These are phyloP conservation scores for Nissolia schottii DNA, from an alignment of 306 rosid genomes.

Conservation along the genomic window DNA sequence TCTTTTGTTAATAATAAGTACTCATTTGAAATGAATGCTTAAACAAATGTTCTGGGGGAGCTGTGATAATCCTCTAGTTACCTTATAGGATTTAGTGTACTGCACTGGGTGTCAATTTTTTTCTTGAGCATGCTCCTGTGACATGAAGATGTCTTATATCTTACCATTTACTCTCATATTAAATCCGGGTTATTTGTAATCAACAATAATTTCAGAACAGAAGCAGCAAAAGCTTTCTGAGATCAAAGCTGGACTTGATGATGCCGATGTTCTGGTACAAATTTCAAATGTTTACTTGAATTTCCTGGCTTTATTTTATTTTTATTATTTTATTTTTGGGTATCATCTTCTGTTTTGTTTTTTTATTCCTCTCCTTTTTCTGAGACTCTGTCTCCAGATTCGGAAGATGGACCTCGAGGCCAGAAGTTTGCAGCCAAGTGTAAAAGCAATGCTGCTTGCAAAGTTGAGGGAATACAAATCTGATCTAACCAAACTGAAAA, in stretches of 20 bases:
- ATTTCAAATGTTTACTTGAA: background rate
- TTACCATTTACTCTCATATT: background rate
- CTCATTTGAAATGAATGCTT: background rate
- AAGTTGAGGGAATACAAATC: conserved; percentile 88
- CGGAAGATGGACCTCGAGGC: conserved; percentile 94
- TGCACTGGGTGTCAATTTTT: conserved; percentile 6
- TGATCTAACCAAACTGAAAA: conserved; percentile 72
- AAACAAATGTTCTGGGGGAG: background rate
- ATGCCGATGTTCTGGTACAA: conserved; percentile 73
- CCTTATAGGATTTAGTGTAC: background rate
- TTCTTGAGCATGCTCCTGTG: conserved; percentile 9
- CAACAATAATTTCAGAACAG: conserved; percentile 51
- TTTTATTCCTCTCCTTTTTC: background rate
- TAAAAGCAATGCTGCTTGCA: conserved; percentile 74
- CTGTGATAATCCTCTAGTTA: background rate
- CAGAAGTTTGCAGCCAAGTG: conserved; percentile 81
- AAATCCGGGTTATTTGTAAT: background rate
- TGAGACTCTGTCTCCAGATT: conserved; percentile 42
- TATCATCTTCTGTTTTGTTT: background rate
- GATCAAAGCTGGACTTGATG: conserved; percentile 70
- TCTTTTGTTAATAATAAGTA: background rate
- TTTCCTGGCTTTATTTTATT: background rate
- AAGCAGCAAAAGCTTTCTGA: conserved; percentile 66
- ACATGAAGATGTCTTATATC: background rate
- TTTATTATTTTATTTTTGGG: too few species aligned